Evolutionary conservation across 164 flowering plant genomes (phyloP).

Genomic region (Umbilicus rupestris): DNA sequence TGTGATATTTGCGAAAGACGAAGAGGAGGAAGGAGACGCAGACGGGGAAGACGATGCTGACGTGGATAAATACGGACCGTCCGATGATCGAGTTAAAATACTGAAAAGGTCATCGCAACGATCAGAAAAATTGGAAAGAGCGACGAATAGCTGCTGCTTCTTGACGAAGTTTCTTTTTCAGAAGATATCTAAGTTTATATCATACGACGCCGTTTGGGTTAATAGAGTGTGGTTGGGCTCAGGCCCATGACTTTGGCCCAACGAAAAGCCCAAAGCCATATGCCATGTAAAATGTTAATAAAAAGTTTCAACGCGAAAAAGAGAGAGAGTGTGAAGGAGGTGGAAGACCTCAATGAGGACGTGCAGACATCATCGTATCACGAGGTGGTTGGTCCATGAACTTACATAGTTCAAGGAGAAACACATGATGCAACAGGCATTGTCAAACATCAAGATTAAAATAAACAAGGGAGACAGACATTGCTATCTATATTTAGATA

Average conservation of each 20-base stretch:
- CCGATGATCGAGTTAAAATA: not conserved
- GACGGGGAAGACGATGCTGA: conserved; percentile 11
- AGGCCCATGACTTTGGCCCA: too few species aligned
- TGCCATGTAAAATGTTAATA: too few species aligned
- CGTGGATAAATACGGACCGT: not conserved
- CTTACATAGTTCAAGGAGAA: not conserved
- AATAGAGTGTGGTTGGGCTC: not conserved
- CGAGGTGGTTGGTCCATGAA: not conserved
- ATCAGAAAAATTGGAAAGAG: conserved; percentile 3
- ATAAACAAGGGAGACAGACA: not conserved
- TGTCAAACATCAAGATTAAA: not conserved
- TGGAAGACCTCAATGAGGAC: conserved; percentile 3
- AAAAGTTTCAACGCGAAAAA: too few species aligned
- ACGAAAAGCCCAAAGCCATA: too few species aligned
- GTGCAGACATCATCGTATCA: not conserved
- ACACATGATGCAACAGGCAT: not conserved
- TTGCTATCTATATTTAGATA: conserved; percentile 1
- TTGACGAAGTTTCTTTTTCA: too few species aligned
- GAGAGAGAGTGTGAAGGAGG: not conserved
- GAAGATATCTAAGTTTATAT: too few species aligned
- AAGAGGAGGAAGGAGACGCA: not conserved
- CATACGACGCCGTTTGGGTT: not conserved
- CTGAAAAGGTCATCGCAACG: not conserved
- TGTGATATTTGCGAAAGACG: not conserved
- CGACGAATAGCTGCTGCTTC: not conserved